These are phyloP conservation scores for Pseudophaeomoniella oleicola DNA, from an alignment of 2,329 filamentous ascomycete species.

Conservation along the genomic window DNA sequence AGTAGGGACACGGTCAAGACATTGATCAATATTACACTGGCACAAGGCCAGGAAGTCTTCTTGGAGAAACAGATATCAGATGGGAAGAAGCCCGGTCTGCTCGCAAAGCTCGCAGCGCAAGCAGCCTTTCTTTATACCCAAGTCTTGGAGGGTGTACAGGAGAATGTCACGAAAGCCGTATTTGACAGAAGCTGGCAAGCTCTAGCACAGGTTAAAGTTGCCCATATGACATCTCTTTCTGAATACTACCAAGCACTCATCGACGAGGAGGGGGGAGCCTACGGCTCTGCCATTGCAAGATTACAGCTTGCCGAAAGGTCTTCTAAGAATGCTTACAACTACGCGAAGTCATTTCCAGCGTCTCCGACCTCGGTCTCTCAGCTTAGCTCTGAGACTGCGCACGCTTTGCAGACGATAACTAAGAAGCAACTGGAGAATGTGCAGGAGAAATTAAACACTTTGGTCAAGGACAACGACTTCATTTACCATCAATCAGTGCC, in stretches of 20 bases:
- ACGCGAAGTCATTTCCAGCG: conserved; percentile 66
- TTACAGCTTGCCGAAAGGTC: conserved; percentile 67
- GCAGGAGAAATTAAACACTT: conserved; percentile 62
- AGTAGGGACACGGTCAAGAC: conserved; percentile 94
- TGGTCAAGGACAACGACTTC: conserved; percentile 90
- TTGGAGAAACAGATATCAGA: conserved; percentile 90
- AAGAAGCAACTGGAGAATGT: conserved; percentile 70
- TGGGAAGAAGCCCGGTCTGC: conserved; percentile 76
- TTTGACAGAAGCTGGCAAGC: conserved; percentile 91
- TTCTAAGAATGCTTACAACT: conserved; percentile 62
- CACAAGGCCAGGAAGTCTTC: conserved; percentile 94
- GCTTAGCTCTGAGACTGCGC: conserved; percentile 63
- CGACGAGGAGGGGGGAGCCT: conserved; percentile 76
- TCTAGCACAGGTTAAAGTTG: conserved; percentile 58
- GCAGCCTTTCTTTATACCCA: conserved; percentile 78
- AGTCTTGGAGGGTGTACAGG: conserved; percentile 76
- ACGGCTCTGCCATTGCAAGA: conserved; percentile 72
- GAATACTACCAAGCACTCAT: conserved; percentile 89
- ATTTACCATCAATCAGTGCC: conserved; percentile 94
- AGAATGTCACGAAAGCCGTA: conserved; percentile 77
- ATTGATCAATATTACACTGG: conserved; percentile 80
- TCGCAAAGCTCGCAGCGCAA: conserved; percentile 88
- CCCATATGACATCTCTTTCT: conserved; percentile 68
- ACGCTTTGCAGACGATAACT: conserved; percentile 61
- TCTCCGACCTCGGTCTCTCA: conserved; percentile 71